Conservation (phyloP, 1,284 basidiomycete species). For the Cutaneotrichosporon cutaneum region DNA sequence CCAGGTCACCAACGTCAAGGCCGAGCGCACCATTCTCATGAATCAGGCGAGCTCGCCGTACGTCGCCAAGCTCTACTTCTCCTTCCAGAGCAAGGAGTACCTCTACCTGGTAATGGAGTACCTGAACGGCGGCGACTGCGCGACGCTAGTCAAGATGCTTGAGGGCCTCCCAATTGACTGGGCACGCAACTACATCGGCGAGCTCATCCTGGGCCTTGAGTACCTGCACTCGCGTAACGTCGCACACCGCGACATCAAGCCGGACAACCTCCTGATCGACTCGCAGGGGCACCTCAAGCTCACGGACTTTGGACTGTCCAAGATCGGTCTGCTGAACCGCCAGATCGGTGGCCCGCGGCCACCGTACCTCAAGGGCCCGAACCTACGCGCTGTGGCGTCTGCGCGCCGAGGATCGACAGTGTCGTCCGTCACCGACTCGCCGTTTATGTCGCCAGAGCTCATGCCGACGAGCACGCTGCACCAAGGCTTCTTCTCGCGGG, state of each 20-base stretch:
- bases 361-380: slow-evolving; percentile 53
- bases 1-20: slow-evolving; percentile 99
- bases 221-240: slow-evolving; percentile 91
- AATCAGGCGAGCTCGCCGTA: slow-evolving; percentile 99
- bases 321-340: slow-evolving; percentile 93
- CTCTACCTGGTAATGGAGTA: slow-evolving; percentile 99
- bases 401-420: slow-evolving; percentile 60
- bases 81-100: slow-evolving; percentile 95
- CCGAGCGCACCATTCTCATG: slow-evolving; percentile 99
- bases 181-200: slow-evolving; percentile 94
- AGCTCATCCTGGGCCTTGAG: slow-evolving; percentile 91
- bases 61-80: slow-evolving; percentile 96
- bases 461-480: slow-evolving; percentile 55
- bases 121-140: slow-evolving; percentile 94
- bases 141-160: slow-evolving; percentile 92
- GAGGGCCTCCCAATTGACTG: slow-evolving; percentile 92
- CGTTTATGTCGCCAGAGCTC: slow-evolving; percentile 52
- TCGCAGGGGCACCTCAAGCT: slow-evolving; percentile 93
- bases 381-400: slow-evolving; percentile 48
- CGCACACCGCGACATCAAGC: slow-evolving; percentile 98
- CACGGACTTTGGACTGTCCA: slow-evolving; percentile 95
- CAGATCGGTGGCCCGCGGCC: slow-evolving; percentile 75
- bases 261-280: slow-evolving; percentile 96
- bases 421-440: slow-evolving; percentile 59
- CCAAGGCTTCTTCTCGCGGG: slow-evolving; percentile 70